Evolutionary conservation across 2,329 filamentous ascomycete species (phyloP), one percentile per base, ranked within the genome.

Genomic region (Parastagonospora avenae): DNA sequence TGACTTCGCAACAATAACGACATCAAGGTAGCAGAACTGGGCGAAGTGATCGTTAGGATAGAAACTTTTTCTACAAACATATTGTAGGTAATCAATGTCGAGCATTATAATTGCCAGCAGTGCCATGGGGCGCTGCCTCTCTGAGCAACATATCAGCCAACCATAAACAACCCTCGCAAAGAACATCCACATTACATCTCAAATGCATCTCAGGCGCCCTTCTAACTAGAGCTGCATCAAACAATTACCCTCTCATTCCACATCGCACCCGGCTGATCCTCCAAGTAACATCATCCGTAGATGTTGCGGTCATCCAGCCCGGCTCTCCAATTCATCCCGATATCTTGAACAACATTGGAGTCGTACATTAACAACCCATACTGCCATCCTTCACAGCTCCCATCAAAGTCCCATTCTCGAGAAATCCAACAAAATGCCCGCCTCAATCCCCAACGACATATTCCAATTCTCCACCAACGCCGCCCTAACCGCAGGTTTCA

Each of bases 381-480:
- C 12, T 7, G 15, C 6, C 15, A 8, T 42, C 39, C 30, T 42
- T 6, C 8, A n/a, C 3, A 31, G 24, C 11, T 1, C 6, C 19
- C 2, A 12, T 14, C 28, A 11, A 35, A 27, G 35, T 10, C 11
- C 6, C 39, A 24, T 8, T 4, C 28, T 19, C 8, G 40, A 11
- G 37, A 19, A 19, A 19, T 15, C 9, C 32, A 6, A n/a, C 19
- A 64, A 33, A 24, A 76, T 76, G 74, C 66, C 68, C 39, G 64
- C 61, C 46, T 71, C 72, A 24, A 74, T 76, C 24, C 76, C 76
- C 31, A 78, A 78, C 65, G 76, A 77, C 57, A 74, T 78, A 54
- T 77, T 75, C 56, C 76, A 77, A 51, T 77, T 73, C 64, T 76
- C 74, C 29, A 71, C 75, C 16, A 61, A 59, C 28, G 63, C 71